These are phyloP conservation scores for Nigrograna mackinnonii DNA, from an alignment of 2,329 filamentous ascomycete genomes.

Conservation along the genomic window DNA sequence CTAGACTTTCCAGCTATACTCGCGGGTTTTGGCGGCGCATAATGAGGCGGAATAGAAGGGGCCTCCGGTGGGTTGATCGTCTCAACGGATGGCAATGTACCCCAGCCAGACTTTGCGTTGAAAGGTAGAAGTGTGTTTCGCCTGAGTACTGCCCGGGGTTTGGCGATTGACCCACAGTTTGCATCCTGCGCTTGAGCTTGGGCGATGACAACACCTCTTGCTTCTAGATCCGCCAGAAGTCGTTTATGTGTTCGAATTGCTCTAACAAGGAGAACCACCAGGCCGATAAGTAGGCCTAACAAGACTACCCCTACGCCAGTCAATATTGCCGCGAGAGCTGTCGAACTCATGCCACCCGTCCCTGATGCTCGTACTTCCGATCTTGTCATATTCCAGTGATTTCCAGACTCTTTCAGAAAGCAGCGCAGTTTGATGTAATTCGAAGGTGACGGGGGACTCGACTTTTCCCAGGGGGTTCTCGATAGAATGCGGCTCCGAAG, in stretches of 20 bases:
- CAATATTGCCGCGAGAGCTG: conserved; percentile 24
- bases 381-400: too few species aligned
- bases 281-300: conserved; percentile 22
- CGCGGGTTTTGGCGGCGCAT: conserved; percentile 25
- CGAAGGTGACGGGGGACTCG: background rate
- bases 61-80: conserved; percentile 24
- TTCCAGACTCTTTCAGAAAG: too few species aligned
- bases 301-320: conserved; percentile 28
- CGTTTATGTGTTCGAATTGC: conserved; percentile 30
- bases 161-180: conserved; percentile 19
- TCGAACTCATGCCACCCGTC: conserved; percentile 21
- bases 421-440: too few species aligned
- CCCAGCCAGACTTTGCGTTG: conserved; percentile 44
- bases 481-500: too few species aligned
- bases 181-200: conserved; percentile 19
- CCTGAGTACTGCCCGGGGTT: conserved; percentile 34
- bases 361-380: too few species aligned
- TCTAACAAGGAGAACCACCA: conserved; percentile 29
- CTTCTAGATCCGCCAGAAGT: conserved; percentile 34
- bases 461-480: background rate
- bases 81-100: conserved; percentile 44
- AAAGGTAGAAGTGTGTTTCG: conserved; percentile 37
- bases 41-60: conserved; percentile 16
- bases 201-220: conserved; percentile 30
- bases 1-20: conserved; percentile 19